Base-by-base conservation (phyloP, 495 filamentous ascomycete genomes). In the Penicillium chermesinum region DNA sequence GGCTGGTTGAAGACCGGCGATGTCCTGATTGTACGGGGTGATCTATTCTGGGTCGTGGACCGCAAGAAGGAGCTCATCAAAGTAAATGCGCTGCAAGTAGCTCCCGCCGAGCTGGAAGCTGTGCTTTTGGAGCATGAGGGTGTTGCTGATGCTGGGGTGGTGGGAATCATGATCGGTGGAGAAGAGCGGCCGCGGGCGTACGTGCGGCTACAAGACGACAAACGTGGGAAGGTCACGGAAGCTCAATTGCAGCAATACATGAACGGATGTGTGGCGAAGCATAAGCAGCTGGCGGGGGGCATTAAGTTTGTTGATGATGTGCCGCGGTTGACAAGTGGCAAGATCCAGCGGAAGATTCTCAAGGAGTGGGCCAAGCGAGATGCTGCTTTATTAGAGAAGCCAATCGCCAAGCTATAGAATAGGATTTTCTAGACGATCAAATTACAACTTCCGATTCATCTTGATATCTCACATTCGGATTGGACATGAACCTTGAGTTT, bases 31-130 rank as follows among this genome's bases (percentile, higher is more conserved):
- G 54, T 35, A 15, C 55, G 53, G n/a, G 58, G 55, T n/a, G 62
- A 60, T 0, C 51, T 62, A 47, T 66, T 71, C 30, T 74, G 67
- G 46, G 66, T 77, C 42, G 69, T 76, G 13, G 74, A 76, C 50
- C 67, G 74, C 5, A 70, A 72, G 54, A 77, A 39, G 27, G 86
- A 90, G 57, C 69, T 89, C 46, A 89, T 91, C 69, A 91, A 91
- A 70, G 85, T 93, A 49, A 86, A 87, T 66, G 89, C 85, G 18
- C 82, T 84, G 52, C 90, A 95, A 61, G 87, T 96, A 14, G 87
- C 89, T 4, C 89, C 89, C 0, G 87, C 89, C 0, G 90, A 96
- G 66, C 70, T 96, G 1, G 89, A 96, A 61, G 82, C 79, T 5
- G 61, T 90, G 2, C 71, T 96, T 16, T 65, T 95, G 7, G 79